Conservation (phyloP, 169 alveolate genomes). For the Toxoplasma gondii region DNA sequence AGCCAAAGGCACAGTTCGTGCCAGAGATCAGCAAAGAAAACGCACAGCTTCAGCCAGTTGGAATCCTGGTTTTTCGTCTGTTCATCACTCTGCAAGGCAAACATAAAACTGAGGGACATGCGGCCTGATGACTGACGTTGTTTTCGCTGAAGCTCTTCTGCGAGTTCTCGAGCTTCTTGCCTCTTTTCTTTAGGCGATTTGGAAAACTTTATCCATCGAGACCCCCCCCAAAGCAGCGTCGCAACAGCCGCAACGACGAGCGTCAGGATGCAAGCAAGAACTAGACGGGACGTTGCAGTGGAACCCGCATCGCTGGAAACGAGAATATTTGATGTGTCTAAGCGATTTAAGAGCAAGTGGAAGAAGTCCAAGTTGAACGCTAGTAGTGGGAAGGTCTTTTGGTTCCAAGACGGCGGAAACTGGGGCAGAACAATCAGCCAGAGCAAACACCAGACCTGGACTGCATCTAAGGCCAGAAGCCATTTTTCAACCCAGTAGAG, state of each 20-base stretch:
- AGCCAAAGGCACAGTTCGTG: neutral
- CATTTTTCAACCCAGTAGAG: conserved; percentile 43
- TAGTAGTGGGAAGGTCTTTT: neutral
- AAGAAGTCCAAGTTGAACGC: conserved; percentile 23
- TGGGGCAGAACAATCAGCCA: conserved; percentile 27
- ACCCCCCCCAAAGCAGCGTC: neutral
- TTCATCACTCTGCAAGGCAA: neutral
- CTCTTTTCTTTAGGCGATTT: neutral
- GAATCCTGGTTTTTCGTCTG: neutral
- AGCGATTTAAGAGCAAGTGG: neutral
- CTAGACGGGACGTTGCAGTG: neutral
- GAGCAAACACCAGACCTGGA: conserved; percentile 16
- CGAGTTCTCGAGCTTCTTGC: conserved; percentile 9
- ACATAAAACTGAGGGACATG: neutral
- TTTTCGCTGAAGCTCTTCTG: neutral
- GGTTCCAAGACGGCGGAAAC: conserved; percentile 20
- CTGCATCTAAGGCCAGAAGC: neutral
- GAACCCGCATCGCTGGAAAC: neutral
- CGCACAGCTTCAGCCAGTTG: neutral
- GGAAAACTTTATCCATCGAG: conserved; percentile 20
- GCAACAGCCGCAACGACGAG: neutral
- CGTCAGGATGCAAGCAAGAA: neutral
- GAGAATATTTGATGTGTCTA: neutral
- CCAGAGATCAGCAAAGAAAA: neutral
- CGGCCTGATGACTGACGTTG: neutral